Base-by-base conservation (phyloP, 805 yeast genomes). In the Danielia oregonensis region DNA sequence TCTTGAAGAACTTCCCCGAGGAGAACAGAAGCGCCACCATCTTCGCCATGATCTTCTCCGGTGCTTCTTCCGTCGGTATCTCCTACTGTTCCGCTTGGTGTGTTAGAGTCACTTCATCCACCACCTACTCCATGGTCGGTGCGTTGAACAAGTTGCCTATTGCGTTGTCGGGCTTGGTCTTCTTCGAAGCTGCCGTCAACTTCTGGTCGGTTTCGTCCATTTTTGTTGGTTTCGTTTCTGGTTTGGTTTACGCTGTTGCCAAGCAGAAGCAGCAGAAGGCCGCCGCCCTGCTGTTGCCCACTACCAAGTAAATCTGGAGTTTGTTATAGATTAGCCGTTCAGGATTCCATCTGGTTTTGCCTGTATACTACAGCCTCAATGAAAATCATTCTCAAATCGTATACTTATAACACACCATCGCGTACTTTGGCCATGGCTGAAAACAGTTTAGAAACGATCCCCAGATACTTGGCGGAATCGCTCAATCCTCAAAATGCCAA, bases 11-110 rank as follows among this genome's bases (percentile, higher is more conserved):
- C 75, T 86, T 93, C 79, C 94, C 94, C 26, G 68, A 72, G 10
- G 86, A 67, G 30, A 70, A 76, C 50, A 76, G 89, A 60, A 63
- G 69, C 44, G 74, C 91, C 28, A 76, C 86, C 39, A 73, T 87
- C 44, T 63, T 81, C 29, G 81, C 87, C 51, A 89, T 93, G 96
- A 54, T 93, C 44, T 76, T 91, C 57, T 86, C 96, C 24, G 98
- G 98, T 64, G 77, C 86, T 50, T 82, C 95, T 29, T 83, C 97
- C 21, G 95, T 93, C 35, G 97, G 95, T 70, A 93, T 93, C 61
- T 91, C 97, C 29, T 93, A 93, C 78, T 87, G 96, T 66, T 88
- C 97, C 9, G 98, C 97, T 43, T 93, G 98, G 98, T 93, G 98
- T 78, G 95, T 93, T 48, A 86, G 98, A 71, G 97, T 93, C 46